Evolutionary conservation across 2,329 filamentous ascomycete genomes (phyloP).

Genomic region (Sclerotinia sclerotiorum): DNA sequence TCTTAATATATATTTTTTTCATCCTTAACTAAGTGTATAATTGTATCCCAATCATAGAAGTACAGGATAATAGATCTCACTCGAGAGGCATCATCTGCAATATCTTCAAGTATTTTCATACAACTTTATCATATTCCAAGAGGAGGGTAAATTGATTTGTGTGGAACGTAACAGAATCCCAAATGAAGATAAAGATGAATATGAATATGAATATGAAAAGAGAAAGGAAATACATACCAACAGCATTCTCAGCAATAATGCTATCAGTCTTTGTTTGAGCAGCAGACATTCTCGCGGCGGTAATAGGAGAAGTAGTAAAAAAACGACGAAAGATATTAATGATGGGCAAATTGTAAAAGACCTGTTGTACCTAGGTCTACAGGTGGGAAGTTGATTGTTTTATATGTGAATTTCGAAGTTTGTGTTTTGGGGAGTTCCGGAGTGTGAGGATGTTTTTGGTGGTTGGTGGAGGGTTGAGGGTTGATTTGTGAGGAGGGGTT

Average conservation of each 20-base stretch:
- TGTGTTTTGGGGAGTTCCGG: neutral
- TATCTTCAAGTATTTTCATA: neutral
- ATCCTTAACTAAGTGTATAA: too few relatives aligned
- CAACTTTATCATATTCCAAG: neutral
- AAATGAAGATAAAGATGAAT: neutral
- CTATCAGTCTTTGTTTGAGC: constrained; percentile 79
- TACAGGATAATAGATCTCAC: neutral
- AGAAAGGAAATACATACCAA: constrained; percentile 57
- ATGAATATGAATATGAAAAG: neutral
- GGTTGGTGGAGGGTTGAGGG: neutral
- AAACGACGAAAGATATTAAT: constrained; percentile 72
- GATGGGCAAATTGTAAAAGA: constrained; percentile 34
- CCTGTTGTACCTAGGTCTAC: constrained; percentile 17
- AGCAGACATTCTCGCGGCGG: constrained; percentile 72
- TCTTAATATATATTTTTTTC: neutral
- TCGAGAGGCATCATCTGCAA: neutral
- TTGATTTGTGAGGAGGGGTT: neutral
- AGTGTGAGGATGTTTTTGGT: neutral
- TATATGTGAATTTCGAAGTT: neutral
- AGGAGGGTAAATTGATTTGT: neutral
- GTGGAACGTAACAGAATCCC: neutral
- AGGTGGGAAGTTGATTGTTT: constrained; percentile 10
- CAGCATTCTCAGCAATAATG: constrained; percentile 86
- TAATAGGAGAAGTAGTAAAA: constrained; percentile 60
- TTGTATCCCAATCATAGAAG: too few relatives aligned